phyloP scores from a whole-genome alignment of 345 rosid genomes.

The Gossypium bickii region DNA sequence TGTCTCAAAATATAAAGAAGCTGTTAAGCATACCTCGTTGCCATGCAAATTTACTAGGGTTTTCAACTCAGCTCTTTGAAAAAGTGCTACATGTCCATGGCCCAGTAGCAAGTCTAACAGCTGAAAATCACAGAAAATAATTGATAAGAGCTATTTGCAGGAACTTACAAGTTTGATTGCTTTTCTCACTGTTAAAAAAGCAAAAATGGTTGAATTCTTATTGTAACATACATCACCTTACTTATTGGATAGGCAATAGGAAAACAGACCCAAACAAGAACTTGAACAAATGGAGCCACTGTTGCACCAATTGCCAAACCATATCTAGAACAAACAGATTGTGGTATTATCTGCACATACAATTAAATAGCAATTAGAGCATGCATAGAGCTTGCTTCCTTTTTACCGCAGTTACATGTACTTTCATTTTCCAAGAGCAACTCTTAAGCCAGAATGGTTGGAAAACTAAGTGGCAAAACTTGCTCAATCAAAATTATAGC shows the following conservation, averaged over 20 bases:
- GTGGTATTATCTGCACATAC: conserved; percentile 77
- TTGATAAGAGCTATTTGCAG: background rate
- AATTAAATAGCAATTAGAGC: conserved; percentile 15
- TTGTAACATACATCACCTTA: conserved; percentile 52
- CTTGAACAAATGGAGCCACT: conserved; percentile 74
- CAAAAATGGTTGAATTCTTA: background rate
- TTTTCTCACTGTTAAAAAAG: background rate
- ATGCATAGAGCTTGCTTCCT: background rate
- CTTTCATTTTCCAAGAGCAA: background rate
- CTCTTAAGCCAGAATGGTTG: background rate
- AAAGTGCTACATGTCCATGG: conserved; percentile 81
- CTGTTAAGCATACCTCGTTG: conserved; percentile 59
- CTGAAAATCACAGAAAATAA: conserved; percentile 35
- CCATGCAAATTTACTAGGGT: conserved; percentile 92
- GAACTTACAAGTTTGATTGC: conserved; percentile 6
- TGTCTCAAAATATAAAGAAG: conserved; percentile 2
- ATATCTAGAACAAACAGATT: conserved; percentile 83
- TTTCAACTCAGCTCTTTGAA: conserved; percentile 98
- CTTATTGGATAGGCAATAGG: conserved; percentile 97
- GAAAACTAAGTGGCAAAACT: background rate
- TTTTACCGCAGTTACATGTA: background rate
- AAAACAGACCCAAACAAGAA: conserved; percentile 84
- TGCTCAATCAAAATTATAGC: background rate
- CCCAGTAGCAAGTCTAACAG: conserved; percentile 80
- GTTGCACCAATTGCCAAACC: conserved; percentile 94